Evolutionary conservation across 2,329 filamentous ascomycete species (phyloP).

Genomic region (Sporothrix humicola): DNA sequence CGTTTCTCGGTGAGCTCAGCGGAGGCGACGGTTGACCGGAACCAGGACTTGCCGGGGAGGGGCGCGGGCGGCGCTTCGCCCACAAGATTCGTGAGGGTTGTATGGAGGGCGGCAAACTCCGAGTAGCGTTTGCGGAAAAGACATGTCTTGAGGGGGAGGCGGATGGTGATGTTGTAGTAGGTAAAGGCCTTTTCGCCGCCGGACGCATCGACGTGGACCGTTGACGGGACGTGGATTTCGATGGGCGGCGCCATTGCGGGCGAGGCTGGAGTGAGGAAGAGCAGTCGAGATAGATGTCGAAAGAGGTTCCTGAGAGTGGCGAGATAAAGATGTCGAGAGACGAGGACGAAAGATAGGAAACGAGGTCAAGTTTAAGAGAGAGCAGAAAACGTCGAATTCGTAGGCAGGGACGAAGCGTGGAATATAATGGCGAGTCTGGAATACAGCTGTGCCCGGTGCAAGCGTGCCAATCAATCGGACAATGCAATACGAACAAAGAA

Average conservation of each 20-base stretch:
- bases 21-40: constrained; percentile 72
- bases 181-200: constrained; percentile 71
- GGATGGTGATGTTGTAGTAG: constrained; percentile 77
- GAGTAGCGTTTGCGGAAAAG: constrained; percentile 82
- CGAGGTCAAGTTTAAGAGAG: neutral
- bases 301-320: neutral
- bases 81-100: constrained; percentile 63
- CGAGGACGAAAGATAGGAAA: neutral
- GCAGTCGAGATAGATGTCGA: neutral
- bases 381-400: no score
- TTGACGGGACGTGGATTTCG: constrained; percentile 72
- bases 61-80: constrained; percentile 68
- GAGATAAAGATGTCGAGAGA: neutral
- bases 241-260: constrained; percentile 64
- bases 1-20: constrained; percentile 73
- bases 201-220: constrained; percentile 57
- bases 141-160: constrained; percentile 76
- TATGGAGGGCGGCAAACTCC: constrained; percentile 74
- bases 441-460: no score
- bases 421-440: no score
- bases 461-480: no score
- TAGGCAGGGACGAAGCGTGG: no score
- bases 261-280: neutral
- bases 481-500: neutral
- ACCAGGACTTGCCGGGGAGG: constrained; percentile 77